phyloP scores from a whole-genome alignment of 176 grass and related monocot species.

The Juncus effusus region DNA sequence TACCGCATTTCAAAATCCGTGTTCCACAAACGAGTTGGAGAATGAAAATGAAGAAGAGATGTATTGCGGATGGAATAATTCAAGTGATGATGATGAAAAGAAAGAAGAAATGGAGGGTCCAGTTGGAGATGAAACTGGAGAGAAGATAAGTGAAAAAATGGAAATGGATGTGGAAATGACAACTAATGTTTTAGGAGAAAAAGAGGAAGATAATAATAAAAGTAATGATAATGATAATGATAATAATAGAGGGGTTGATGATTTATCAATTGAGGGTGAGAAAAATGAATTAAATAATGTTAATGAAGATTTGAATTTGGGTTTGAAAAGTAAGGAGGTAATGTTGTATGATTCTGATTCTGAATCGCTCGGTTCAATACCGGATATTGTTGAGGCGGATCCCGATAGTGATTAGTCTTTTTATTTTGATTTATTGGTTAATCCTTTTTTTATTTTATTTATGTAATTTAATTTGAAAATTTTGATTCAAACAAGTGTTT shows the following conservation, averaged over 20 bases:
- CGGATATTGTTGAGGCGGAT: slow-evolving; percentile 47
- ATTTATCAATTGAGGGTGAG: slow-evolving; percentile 9
- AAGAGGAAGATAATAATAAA: slow-evolving; percentile 1
- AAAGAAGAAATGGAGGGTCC: slow-evolving; percentile 27
- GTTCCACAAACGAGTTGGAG: slow-evolving; percentile 30
- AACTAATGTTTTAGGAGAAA: slow-evolving; percentile 31
- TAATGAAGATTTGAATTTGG: slow-evolving; percentile 13
- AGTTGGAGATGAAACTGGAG: slow-evolving; percentile 12
- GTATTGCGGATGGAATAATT: slow-evolving; percentile 42
- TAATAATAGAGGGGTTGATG: not conserved
- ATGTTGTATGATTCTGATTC: slow-evolving; percentile 60
- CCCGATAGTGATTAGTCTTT: slow-evolving; percentile 49
- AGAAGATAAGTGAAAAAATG: slow-evolving; percentile 11
- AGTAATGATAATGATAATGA: slow-evolving; percentile 20
- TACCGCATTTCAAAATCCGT: not conserved
- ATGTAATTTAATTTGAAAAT: not conserved
- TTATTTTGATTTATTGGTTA: slow-evolving; percentile 2
- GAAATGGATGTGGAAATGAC: slow-evolving; percentile 31
- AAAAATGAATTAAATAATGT: not conserved
- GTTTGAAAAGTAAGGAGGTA: slow-evolving; percentile 16
- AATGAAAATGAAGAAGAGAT: slow-evolving; percentile 31
- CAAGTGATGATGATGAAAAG: slow-evolving; percentile 38
- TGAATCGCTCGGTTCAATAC: slow-evolving; percentile 45
- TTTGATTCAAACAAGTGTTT: not conserved
- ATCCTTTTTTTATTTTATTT: not conserved